A percentile compares a stretch with the other conserved stretches of the same genome.
phyloP scores from a whole-genome alignment of 2,329 filamentous ascomycete species.

The Podosphaera leucotricha region DNA sequence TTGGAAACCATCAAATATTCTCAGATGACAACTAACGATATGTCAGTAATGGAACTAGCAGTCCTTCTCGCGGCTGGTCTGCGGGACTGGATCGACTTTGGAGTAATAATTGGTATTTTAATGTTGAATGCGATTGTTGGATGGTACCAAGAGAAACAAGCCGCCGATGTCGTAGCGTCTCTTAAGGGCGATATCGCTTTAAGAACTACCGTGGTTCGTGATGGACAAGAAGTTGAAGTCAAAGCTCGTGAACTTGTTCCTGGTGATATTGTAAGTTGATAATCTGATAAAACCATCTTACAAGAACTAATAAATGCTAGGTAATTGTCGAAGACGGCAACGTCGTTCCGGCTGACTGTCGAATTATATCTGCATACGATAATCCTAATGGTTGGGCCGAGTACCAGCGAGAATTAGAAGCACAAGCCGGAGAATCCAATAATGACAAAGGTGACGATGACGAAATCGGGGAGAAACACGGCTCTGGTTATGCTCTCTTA shows the following conservation, averaged over 20 bases:
- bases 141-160: slow-evolving; percentile 66
- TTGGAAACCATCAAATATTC: not conserved
- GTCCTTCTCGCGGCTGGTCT: slow-evolving; percentile 52
- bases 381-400: slow-evolving; percentile 41
- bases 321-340: slow-evolving; percentile 49
- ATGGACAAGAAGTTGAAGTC: slow-evolving; percentile 43
- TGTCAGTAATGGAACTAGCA: slow-evolving; percentile 50
- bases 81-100: slow-evolving; percentile 53
- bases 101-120: slow-evolving; percentile 56
- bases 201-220: slow-evolving; percentile 43
- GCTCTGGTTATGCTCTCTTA: slow-evolving; percentile 36
- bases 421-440: slow-evolving; percentile 33
- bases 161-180: slow-evolving; percentile 49
- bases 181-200: slow-evolving; percentile 61
- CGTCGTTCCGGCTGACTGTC: slow-evolving; percentile 44
- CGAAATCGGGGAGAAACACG: slow-evolving; percentile 31
- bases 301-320: slow-evolving; percentile 16
- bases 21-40: slow-evolving; percentile 1
- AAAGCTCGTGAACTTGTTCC: slow-evolving; percentile 52
- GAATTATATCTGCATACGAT: slow-evolving; percentile 50
- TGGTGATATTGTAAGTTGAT: slow-evolving; percentile 42
- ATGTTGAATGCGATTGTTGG: slow-evolving; percentile 52
- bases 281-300: not conserved
- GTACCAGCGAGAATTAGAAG: slow-evolving; percentile 40
- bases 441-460: slow-evolving; percentile 31